Evolutionary conservation across 352 stramenopile species (phyloP).

Genomic region (Phytophthora foliorum): DNA sequence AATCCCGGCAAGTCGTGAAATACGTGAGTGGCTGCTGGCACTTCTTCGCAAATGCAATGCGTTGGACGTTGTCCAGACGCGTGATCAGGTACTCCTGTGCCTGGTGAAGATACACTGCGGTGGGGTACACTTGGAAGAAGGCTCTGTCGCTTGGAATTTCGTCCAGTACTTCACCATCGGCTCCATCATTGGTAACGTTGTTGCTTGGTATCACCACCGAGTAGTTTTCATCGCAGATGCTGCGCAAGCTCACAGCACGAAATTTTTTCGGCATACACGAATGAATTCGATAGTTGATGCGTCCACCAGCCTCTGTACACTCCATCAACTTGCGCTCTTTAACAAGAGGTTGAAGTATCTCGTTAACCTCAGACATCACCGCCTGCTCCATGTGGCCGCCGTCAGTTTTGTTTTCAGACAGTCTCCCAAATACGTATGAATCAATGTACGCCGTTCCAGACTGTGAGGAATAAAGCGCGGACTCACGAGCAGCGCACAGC

Average conservation of each 20-base stretch:
- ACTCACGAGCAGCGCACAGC: conserved; percentile 94
- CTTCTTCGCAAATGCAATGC: conserved; percentile 77
- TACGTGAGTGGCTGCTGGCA: conserved; percentile 80
- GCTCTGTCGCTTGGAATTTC: conserved; percentile 85
- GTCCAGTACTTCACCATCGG: conserved; percentile 72
- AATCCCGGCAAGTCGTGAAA: conserved; percentile 90
- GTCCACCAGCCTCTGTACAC: conserved; percentile 39
- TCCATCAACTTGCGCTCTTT: conserved; percentile 58
- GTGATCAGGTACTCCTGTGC: conserved; percentile 92
- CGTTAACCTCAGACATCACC: conserved; percentile 14
- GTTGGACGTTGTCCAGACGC: conserved; percentile 76
- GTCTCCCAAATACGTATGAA: conserved; percentile 63
- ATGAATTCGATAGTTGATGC: conserved; percentile 59
- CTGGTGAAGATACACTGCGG: conserved; percentile 93
- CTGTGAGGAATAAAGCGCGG: conserved; percentile 81
- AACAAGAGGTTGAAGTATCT: conserved; percentile 39
- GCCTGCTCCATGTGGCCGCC: neutral
- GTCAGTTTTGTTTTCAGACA: neutral
- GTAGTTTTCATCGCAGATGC: conserved; percentile 76
- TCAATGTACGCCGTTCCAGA: conserved; percentile 76
- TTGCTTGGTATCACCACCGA: conserved; percentile 70
- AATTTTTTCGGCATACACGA: conserved; percentile 70
- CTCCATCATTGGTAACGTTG: conserved; percentile 39
- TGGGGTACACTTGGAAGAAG: conserved; percentile 94
- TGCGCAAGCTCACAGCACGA: conserved; percentile 67